Conservation (phyloP, 225 moss, liverwort and hornwort genomes). For the Straminergon stramineum region DNA sequence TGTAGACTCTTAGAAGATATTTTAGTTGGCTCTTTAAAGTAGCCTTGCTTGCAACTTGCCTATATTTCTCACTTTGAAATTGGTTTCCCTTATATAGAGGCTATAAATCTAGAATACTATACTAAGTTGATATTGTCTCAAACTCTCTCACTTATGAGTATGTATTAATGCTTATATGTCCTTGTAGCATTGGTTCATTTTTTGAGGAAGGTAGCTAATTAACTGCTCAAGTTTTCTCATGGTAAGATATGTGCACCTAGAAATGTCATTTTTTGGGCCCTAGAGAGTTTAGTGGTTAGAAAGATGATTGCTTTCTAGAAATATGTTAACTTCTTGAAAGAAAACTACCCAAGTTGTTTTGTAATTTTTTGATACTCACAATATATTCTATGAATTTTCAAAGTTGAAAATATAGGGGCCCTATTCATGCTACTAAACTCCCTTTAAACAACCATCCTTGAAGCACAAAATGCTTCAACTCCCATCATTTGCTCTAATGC, state of each 20-base stretch:
- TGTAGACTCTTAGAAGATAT: neutral
- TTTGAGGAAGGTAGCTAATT: neutral
- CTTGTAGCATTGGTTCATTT: rapidly evolving
- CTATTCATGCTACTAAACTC: neutral
- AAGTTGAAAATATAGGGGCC: neutral
- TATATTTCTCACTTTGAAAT: neutral
- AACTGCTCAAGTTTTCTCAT: neutral
- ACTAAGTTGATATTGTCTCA: neutral
- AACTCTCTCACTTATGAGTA: neutral
- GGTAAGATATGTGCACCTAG: neutral
- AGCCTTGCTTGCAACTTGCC: neutral
- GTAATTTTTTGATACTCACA: neutral
- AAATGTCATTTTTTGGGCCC: neutral
- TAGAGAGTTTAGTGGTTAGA: neutral
- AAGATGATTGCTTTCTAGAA: neutral
- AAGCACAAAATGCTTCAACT: neutral
- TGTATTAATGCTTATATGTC: neutral
- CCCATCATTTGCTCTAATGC: no score
- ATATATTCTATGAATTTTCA: neutral
- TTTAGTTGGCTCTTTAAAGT: neutral
- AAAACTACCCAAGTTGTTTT: neutral
- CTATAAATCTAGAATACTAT: no score
- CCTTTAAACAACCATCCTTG: neutral
- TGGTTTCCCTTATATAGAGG: rapidly evolving
- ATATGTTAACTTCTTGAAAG: neutral